Percentiles rank a stretch among this genome's conserved stretches.
Conservation (phyloP, 2,329 filamentous ascomycete species). For the Dactylellina parvicollis region DNA sequence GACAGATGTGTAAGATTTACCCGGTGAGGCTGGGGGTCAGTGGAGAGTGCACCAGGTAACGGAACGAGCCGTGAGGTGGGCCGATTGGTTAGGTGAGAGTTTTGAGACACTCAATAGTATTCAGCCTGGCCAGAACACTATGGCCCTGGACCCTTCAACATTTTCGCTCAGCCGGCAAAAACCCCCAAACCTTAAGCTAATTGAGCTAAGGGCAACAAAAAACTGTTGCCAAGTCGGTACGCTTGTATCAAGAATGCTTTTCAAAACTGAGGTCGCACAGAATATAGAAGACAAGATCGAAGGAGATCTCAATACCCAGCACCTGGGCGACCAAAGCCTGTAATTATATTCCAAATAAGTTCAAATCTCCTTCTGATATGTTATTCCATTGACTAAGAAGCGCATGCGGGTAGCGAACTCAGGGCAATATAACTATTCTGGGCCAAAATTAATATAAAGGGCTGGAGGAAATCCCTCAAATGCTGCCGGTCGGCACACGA, state of each 20-base stretch:
- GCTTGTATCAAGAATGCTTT: background rate
- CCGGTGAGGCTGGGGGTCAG: no score
- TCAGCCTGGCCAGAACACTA: constrained; percentile 23
- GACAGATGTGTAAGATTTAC: no score
- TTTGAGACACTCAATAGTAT: constrained; percentile 2
- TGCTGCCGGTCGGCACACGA: background rate
- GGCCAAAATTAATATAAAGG: background rate
- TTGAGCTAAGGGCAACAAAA: background rate
- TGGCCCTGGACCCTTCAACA: constrained; percentile 2
- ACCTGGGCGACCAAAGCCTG: background rate
- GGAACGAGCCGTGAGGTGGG: constrained; percentile 22
- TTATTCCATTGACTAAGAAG: no score
- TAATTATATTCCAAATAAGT: no score
- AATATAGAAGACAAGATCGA: background rate
- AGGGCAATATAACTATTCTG: background rate
- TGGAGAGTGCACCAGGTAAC: constrained; percentile 9
- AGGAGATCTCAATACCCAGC: background rate
- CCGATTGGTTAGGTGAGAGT: constrained; percentile 2
- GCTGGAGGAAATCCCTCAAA: constrained; percentile 19
- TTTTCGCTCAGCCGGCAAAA: background rate
- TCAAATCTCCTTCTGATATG: no score
- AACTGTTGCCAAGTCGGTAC: constrained; percentile 3
- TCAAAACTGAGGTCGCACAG: background rate
- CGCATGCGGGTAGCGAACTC: no score
- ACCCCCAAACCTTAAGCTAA: no score